phyloP scores from a whole-genome alignment of 108 stramenopile species.

The Skeletonema menzelii region DNA sequence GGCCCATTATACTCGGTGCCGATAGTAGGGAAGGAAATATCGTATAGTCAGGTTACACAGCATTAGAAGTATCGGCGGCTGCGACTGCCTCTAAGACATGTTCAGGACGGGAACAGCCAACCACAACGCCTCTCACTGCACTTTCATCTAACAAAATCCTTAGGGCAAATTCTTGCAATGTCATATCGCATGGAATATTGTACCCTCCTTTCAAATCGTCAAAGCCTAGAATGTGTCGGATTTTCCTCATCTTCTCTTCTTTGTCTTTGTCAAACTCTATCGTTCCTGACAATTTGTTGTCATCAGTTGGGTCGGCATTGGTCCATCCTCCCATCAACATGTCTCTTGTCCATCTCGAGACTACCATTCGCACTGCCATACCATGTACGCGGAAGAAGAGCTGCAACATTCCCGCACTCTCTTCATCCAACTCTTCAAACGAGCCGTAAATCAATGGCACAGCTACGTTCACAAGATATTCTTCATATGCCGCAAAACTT shows the following conservation, averaged over 20 bases:
- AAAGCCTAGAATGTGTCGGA: constrained; percentile 31
- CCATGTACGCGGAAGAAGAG: constrained; percentile 76
- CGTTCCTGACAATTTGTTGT: neutral
- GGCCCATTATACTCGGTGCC: too few species aligned
- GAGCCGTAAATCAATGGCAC: constrained; percentile 84
- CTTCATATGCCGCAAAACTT: constrained; percentile 77
- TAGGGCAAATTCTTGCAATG: constrained; percentile 80
- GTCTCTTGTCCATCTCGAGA: constrained; percentile 77
- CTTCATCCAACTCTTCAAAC: constrained; percentile 85
- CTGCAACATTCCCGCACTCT: constrained; percentile 67
- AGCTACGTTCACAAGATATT: constrained; percentile 68
- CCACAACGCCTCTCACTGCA: constrained; percentile 29
- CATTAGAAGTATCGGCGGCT: constrained; percentile 20
- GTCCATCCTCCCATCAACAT: constrained; percentile 61
- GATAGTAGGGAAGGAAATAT: too few species aligned
- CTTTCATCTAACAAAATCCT: constrained; percentile 48
- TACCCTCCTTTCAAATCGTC: constrained; percentile 39
- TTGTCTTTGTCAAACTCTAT: constrained; percentile 17
- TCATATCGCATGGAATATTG: constrained; percentile 57
- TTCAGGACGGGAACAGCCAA: constrained; percentile 44
- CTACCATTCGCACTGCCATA: constrained; percentile 72
- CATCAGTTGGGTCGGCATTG: neutral
- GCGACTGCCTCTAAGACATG: constrained; percentile 48
- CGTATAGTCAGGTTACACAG: neutral
- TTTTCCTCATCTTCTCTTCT: constrained; percentile 23